Conservation (phyloP, 257 asterid species). For the Lavandula angustifolia region DNA sequence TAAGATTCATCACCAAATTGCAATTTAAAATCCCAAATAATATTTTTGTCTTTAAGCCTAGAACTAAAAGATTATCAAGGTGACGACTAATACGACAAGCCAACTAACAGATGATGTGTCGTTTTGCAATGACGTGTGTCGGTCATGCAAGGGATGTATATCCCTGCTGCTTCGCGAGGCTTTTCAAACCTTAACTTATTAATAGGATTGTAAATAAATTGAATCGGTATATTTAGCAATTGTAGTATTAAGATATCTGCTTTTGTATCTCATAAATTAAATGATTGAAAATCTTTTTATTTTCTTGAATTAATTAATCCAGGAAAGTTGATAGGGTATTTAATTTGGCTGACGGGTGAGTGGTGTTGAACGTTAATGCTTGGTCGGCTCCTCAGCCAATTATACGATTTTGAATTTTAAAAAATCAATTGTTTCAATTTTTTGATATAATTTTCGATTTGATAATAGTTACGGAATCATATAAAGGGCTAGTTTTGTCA, state of each 20-base stretch:
- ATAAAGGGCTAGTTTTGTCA: too few relatives aligned
- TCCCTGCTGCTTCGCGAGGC: too few relatives aligned
- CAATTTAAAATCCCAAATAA: not conserved
- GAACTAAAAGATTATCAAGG: too few relatives aligned
- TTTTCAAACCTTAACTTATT: too few relatives aligned
- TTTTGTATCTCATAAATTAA: not conserved
- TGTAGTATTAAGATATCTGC: too few relatives aligned
- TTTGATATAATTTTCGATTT: not conserved
- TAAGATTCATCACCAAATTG: not conserved
- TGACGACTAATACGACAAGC: not conserved
- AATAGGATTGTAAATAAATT: too few relatives aligned
- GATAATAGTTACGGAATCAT: too few relatives aligned
- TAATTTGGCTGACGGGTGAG: not conserved
- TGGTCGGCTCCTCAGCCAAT: constrained; percentile 9
- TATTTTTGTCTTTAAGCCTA: too few relatives aligned
- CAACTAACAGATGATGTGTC: constrained; percentile 12
- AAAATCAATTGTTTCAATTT: not conserved
- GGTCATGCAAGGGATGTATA: constrained; percentile 2
- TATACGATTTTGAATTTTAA: not conserved
- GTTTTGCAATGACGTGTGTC: constrained; percentile 13
- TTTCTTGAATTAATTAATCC: not conserved
- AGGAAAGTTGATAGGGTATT: not conserved
- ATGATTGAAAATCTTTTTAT: not conserved
- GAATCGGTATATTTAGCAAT: too few relatives aligned
- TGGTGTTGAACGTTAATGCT: not conserved